These are phyloP conservation scores for Pestalotiopsis sp. DNA, from an alignment of 2,329 filamentous ascomycete genomes.

Conservation along the genomic window DNA sequence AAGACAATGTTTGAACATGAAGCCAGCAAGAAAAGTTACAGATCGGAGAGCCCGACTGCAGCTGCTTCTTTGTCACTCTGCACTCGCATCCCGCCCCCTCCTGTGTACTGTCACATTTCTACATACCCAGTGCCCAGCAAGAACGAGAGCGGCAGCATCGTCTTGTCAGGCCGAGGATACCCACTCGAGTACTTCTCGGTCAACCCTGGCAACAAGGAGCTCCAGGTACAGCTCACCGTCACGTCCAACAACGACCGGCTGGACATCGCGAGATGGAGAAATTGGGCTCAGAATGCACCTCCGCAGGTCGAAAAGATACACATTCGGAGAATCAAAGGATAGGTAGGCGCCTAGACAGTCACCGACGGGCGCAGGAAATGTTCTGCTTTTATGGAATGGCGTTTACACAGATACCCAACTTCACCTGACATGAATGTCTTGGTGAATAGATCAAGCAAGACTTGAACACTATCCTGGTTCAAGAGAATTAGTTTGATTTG, in stretches of 20 bases:
- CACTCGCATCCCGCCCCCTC: background rate
- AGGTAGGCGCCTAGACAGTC: no score
- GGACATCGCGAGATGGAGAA: constrained; percentile 3
- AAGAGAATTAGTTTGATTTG: no score
- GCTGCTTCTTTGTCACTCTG: background rate
- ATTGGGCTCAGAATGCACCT: constrained; percentile 12
- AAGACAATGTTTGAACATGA: background rate
- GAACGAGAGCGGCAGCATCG: background rate
- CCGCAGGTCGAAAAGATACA: constrained; percentile 3
- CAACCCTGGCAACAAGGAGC: background rate
- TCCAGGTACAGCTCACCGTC: constrained; percentile 1
- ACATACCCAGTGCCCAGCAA: background rate
- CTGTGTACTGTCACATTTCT: constrained; percentile 13
- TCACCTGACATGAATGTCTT: no score
- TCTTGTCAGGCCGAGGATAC: background rate
- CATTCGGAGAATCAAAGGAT: background rate
- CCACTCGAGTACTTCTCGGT: background rate
- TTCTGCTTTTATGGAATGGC: no score
- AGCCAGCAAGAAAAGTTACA: background rate
- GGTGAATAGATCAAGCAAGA: no score
- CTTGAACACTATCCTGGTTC: no score
- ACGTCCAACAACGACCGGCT: background rate
- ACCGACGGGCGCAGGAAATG: no score
- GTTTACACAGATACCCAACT: no score
- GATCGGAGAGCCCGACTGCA: background rate